Evolutionary conservation across 768 basidiomycete species (phyloP).

Genomic region (Leccinum ochraceum): DNA sequence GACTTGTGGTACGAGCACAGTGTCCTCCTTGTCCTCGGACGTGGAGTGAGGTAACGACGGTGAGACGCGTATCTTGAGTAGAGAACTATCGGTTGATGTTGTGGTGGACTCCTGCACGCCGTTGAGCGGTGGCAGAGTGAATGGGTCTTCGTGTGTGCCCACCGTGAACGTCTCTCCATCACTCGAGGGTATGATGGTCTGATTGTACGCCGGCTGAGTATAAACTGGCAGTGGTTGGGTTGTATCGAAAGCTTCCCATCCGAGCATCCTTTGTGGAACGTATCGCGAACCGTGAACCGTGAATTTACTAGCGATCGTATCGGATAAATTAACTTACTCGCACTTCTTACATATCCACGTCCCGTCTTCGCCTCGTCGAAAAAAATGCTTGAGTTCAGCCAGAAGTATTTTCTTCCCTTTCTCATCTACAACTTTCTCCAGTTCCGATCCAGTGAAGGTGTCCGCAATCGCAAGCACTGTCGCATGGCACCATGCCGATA

Average conservation of each 20-base stretch:
- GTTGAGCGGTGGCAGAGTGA: conserved; percentile 9
- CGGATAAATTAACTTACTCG: no score
- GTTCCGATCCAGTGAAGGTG: no score
- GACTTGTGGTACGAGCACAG: neutral
- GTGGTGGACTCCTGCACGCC: neutral
- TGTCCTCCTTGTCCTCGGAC: conserved; percentile 1
- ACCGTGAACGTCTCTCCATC: conserved; percentile 30
- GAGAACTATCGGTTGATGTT: neutral
- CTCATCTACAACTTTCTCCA: no score
- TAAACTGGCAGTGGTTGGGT: conserved; percentile 1
- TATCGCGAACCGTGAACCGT: conserved; percentile 33
- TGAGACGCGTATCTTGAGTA: conserved; percentile 10
- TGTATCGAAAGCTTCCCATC: conserved; percentile 9
- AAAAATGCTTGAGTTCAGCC: no score
- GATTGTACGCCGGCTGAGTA: conserved; percentile 5
- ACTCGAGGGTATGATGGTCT: conserved; percentile 21
- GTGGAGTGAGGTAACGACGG: neutral
- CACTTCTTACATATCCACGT: no score
- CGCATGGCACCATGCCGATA: no score
- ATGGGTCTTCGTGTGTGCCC: conserved; percentile 26
- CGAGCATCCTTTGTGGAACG: conserved; percentile 12
- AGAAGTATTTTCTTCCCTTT: no score
- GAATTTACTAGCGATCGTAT: conserved; percentile 20
- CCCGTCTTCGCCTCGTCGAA: no score
- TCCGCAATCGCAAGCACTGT: no score